phyloP scores from a whole-genome alignment of 345 rosid species.

The Geranium rotundifolium region DNA sequence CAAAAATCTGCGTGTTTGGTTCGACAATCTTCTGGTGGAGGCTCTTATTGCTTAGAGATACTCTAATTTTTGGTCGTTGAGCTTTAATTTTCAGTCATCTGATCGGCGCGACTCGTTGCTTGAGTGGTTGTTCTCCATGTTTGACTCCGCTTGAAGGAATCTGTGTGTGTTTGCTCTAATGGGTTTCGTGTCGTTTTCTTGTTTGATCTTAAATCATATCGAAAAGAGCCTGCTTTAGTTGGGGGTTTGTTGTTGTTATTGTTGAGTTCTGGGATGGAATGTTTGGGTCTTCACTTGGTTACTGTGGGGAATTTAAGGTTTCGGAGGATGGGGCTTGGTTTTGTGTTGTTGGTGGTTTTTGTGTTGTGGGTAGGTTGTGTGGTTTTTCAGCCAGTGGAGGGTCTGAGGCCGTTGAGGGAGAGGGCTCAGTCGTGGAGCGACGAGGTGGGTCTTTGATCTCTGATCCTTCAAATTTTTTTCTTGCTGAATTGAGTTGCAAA shows the following conservation, averaged over 20 bases:
- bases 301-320: conserved; percentile 18
- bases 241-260: conserved; percentile 8
- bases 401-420: conserved; percentile 76
- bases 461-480: no score
- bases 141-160: conserved; percentile 77
- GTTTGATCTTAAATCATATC: conserved; percentile 7
- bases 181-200: conserved; percentile 18
- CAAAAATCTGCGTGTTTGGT: not conserved
- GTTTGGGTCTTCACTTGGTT: conserved; percentile 29
- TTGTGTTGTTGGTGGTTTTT: conserved; percentile 21
- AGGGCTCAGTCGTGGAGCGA: conserved; percentile 83
- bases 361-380: conserved; percentile 45
- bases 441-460: conserved; percentile 45
- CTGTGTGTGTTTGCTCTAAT: conserved; percentile 19
- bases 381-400: conserved; percentile 38
- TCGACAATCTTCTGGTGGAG: not conserved
- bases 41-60: not conserved
- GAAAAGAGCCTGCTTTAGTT: conserved; percentile 5
- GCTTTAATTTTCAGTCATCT: conserved; percentile 61
- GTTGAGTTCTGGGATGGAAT: conserved; percentile 3
- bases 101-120: conserved; percentile 15
- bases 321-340: conserved; percentile 29
- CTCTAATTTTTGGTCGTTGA: conserved; percentile 34
- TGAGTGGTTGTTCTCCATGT: conserved; percentile 20
- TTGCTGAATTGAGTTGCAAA: conserved; percentile 4